Percentiles rank a stretch among this genome's conserved stretches.
These are phyloP conservation scores for Ceratobasidium papillatum DNA, from an alignment of 1,284 basidiomycete species.

Conservation along the genomic window DNA sequence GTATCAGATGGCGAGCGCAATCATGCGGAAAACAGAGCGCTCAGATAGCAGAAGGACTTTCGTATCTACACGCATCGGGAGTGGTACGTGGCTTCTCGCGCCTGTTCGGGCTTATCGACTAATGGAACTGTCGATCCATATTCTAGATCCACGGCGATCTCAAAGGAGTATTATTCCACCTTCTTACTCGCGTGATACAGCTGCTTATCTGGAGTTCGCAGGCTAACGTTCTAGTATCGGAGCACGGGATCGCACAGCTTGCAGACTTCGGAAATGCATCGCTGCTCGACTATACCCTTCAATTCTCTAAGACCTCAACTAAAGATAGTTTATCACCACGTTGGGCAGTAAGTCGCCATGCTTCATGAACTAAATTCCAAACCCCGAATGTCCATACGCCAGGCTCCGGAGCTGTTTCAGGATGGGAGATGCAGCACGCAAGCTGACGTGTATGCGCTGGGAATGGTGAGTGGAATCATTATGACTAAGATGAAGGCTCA, in stretches of 20 bases:
- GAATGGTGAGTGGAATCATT: conserved; percentile 8
- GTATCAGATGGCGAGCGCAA: no score
- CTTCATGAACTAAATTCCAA: neutral
- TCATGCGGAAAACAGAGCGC: no score
- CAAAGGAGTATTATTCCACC: neutral
- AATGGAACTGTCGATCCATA: neutral
- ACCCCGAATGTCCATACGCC: no score
- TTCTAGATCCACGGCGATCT: conserved; percentile 24
- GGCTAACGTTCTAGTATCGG: neutral
- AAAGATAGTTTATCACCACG: neutral
- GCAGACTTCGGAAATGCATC: conserved; percentile 17
- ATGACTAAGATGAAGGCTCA: neutral
- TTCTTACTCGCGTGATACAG: neutral
- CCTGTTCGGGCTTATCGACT: no score
- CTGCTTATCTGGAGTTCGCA: neutral
- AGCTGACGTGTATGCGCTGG: conserved; percentile 12
- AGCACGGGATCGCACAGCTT: neutral
- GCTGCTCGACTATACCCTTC: neutral
- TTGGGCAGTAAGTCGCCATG: neutral
- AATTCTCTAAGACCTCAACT: neutral
- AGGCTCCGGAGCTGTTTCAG: conserved; percentile 3
- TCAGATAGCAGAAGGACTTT: conserved; percentile 4
- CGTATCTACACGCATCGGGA: neutral
- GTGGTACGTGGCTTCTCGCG: neutral
- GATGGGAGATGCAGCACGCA: neutral